These are phyloP conservation scores for Cystofilobasidium ferigula DNA, from an alignment of 768 basidiomycete genomes.

Conservation along the genomic window DNA sequence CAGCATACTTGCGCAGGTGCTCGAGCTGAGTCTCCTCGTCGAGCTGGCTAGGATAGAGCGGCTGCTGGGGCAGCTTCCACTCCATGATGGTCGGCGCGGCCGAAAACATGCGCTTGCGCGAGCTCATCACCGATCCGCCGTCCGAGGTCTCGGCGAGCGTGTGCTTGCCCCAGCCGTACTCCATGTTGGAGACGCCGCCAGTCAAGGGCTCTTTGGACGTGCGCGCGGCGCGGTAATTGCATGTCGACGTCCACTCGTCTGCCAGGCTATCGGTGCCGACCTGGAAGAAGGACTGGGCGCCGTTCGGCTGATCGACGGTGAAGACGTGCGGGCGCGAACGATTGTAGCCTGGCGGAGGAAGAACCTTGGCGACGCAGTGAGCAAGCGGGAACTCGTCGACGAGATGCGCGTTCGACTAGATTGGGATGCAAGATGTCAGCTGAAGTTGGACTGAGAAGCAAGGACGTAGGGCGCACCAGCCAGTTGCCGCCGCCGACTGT, in stretches of 20 bases:
- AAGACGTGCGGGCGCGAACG: conserved; percentile 85
- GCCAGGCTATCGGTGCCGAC: conserved; percentile 98
- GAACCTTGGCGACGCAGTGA: conserved; percentile 73
- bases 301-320: conserved; percentile 76
- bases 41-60: conserved; percentile 68
- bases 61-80: conserved; percentile 84
- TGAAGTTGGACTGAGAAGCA: background rate
- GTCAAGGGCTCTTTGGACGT: conserved; percentile 88
- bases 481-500: conserved; percentile 91
- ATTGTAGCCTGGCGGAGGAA: conserved; percentile 87
- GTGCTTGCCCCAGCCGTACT: conserved; percentile 69
- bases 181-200: conserved; percentile 97
- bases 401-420: conserved; percentile 68
- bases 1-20: conserved; percentile 69
- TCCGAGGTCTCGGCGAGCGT: background rate
- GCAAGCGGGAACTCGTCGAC: conserved; percentile 75
- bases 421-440: background rate
- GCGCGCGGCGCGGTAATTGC: conserved; percentile 98
- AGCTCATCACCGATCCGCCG: background rate
- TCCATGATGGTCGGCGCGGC: conserved; percentile 62
- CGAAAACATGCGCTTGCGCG: conserved; percentile 23
- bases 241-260: conserved; percentile 95
- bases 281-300: conserved; percentile 95
- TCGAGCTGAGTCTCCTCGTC: conserved; percentile 92
- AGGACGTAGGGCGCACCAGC: conserved; percentile 57